Evolutionary conservation across 208 protist genomes (phyloP).

Genomic region (Acanthamoeba culbertsoni): DNA sequence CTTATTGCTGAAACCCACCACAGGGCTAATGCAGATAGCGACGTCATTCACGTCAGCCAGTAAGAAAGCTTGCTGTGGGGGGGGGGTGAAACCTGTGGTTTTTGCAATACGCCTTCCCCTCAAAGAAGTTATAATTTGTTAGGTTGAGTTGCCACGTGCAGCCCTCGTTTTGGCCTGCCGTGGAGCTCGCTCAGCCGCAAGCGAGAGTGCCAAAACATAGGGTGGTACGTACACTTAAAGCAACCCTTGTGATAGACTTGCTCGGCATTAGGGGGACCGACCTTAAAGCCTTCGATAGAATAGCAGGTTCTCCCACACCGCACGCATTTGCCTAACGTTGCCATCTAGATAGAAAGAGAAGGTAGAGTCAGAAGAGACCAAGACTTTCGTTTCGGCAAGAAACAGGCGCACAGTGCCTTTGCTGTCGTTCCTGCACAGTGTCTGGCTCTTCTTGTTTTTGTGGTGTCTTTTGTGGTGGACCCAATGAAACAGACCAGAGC

Average conservation of each 20-base stretch:
- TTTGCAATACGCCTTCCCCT: constrained; percentile 37
- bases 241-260: constrained; percentile 21
- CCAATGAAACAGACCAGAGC: too few relatives aligned
- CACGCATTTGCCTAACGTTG: neutral
- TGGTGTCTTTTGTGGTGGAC: neutral
- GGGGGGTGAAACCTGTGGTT: neutral
- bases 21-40: neutral
- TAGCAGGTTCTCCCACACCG: constrained; percentile 1
- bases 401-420: too few relatives aligned
- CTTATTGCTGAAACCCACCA: neutral
- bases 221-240: neutral
- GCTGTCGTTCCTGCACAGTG: too few relatives aligned
- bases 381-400: too few relatives aligned
- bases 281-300: constrained; percentile 13
- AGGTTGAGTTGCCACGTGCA: constrained; percentile 43
- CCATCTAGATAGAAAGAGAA: neutral
- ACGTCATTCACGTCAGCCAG: neutral
- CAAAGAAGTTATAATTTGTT: constrained; percentile 43
- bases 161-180: constrained; percentile 25
- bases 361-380: neutral
- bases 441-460: neutral
- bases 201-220: neutral
- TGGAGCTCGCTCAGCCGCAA: neutral
- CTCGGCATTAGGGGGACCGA: neutral
- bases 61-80: neutral